These are phyloP conservation scores for Austroboletus eburneus DNA, from an alignment of 768 basidiomycete species.

Conservation along the genomic window DNA sequence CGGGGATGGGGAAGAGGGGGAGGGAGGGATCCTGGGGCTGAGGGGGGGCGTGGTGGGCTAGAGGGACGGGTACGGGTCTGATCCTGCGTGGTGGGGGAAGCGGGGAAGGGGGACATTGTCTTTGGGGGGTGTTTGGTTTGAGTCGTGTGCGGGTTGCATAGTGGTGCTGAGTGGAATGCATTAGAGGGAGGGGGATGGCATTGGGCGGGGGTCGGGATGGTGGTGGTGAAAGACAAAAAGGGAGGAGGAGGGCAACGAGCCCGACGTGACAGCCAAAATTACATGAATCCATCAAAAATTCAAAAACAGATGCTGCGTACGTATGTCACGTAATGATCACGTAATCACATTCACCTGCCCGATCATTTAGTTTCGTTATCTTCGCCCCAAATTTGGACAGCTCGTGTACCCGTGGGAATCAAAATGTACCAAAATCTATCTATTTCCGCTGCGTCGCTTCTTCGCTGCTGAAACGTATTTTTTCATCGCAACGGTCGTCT, in stretches of 20 bases:
- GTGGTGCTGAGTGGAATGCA: constrained; percentile 28
- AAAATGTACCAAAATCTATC: too few relatives aligned
- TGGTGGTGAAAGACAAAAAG: constrained; percentile 29
- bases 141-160: constrained; percentile 57
- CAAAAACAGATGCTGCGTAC: constrained; percentile 31
- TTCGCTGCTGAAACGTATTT: constrained; percentile 26
- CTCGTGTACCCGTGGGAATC: neutral
- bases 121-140: constrained; percentile 49
- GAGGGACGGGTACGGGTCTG: constrained; percentile 28
- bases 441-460: too few relatives aligned
- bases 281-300: constrained; percentile 31
- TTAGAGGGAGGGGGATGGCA: too few relatives aligned
- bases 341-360: constrained; percentile 25
- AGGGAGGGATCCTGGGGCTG: constrained; percentile 17
- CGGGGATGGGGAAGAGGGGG: constrained; percentile 54
- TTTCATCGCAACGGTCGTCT: too few relatives aligned
- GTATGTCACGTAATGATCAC: constrained; percentile 13
- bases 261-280: constrained; percentile 29
- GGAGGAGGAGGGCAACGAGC: constrained; percentile 19
- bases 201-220: constrained; percentile 17
- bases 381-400: neutral
- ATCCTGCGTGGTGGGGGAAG: constrained; percentile 32
- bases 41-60: constrained; percentile 17
- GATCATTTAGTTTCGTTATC: constrained; percentile 20
- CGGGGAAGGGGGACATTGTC: constrained; percentile 39